Conservation (phyloP, 495 filamentous ascomycete genomes). For the Cercophora samala region DNA sequence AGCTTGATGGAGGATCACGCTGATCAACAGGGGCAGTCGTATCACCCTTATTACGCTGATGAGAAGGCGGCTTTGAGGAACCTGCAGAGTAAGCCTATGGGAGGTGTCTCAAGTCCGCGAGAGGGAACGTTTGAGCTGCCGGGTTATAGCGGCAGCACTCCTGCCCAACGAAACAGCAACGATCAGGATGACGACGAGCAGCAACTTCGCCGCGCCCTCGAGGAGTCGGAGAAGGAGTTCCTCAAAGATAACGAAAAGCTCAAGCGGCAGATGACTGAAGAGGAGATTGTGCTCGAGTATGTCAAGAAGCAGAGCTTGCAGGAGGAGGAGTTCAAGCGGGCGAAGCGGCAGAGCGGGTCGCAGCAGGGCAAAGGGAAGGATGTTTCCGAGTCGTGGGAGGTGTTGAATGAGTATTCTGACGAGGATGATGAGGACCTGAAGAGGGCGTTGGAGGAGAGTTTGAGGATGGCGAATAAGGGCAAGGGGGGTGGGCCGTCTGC, state of each 20-base stretch:
- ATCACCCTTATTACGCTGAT: conserved; percentile 25
- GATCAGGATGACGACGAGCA: conserved; percentile 35
- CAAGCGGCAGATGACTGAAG: conserved; percentile 54
- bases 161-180: conserved; percentile 11
- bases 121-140: background rate
- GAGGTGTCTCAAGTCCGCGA: background rate
- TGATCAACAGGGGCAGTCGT: conserved; percentile 29
- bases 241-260: conserved; percentile 37
- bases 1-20: conserved; percentile 46
- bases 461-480: conserved; percentile 26
- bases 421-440: conserved; percentile 46
- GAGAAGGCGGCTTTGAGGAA: conserved; percentile 37
- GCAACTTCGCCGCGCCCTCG: conserved; percentile 42
- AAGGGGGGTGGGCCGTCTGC: background rate
- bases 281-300: conserved; percentile 71
- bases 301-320: conserved; percentile 73
- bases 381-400: conserved; percentile 3
- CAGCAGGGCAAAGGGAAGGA: conserved; percentile 17
- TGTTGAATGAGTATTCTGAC: conserved; percentile 23
- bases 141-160: background rate
- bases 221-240: conserved; percentile 45
- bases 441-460: conserved; percentile 47
- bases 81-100: background rate
- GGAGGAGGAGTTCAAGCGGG: conserved; percentile 53
- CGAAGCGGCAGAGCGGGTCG: conserved; percentile 9